phyloP scores from a whole-genome alignment of 1,139 yeast genomes.

The Insectozyma bohioensis region DNA sequence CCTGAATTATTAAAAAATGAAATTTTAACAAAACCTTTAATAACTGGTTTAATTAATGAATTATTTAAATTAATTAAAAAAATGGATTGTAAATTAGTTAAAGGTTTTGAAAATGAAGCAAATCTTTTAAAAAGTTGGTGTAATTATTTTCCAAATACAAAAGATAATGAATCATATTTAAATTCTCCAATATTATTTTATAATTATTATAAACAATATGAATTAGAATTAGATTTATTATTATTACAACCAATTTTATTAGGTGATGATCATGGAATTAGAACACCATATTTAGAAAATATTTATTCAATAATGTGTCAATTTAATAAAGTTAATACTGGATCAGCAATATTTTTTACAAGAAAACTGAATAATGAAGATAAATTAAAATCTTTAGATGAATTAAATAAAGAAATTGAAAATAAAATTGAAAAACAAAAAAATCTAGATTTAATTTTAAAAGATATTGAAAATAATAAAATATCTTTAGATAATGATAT shows the following conservation, averaged over 20 bases:
- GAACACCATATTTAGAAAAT: slow-evolving; percentile 88
- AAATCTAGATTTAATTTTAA: slow-evolving; percentile 20
- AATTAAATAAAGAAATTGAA: slow-evolving; percentile 20
- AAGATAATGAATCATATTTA: slow-evolving; percentile 29
- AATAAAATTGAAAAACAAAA: slow-evolving; percentile 21
- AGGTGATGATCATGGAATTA: slow-evolving; percentile 81
- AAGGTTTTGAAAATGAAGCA: slow-evolving; percentile 64
- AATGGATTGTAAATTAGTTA: slow-evolving; percentile 73
- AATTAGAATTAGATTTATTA: slow-evolving; percentile 68
- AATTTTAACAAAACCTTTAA: slow-evolving; percentile 80
- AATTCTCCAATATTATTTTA: slow-evolving; percentile 58
- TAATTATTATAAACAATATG: slow-evolving; percentile 54
- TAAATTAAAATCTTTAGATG: slow-evolving; percentile 4
- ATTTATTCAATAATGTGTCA: slow-evolving; percentile 80
- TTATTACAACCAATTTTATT: slow-evolving; percentile 81
- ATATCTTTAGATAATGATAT: slow-evolving; percentile 22
- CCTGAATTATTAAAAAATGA: slow-evolving; percentile 60
- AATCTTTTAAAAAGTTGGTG: slow-evolving; percentile 57
- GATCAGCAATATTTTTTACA: slow-evolving; percentile 34
- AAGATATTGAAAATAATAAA: slow-evolving; percentile 24
- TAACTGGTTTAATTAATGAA: slow-evolving; percentile 77
- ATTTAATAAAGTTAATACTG: slow-evolving; percentile 49
- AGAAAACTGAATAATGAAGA: slow-evolving; percentile 18
- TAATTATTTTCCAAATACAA: slow-evolving; percentile 37
- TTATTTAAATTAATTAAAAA: slow-evolving; percentile 70